Base-by-base conservation (phyloP, 2,329 filamentous ascomycete genomes). In the Aspergillus puulaauensis region DNA sequence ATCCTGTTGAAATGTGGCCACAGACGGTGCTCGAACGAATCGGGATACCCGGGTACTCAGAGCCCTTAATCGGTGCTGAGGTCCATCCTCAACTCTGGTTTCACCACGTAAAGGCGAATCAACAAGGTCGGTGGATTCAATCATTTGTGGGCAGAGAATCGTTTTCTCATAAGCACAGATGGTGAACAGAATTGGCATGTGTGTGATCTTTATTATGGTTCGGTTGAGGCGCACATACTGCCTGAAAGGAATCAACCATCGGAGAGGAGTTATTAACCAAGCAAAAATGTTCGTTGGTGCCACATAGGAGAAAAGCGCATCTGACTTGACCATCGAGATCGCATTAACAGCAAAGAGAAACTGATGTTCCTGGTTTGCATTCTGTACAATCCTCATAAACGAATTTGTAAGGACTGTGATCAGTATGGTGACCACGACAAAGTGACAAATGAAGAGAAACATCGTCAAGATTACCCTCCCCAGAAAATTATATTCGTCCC, bases 311-410 rank as follows among this genome's bases (percentile, higher is more conserved):
- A 98, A 98, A 0, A 97, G 80, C 0, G 92, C 90, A 72, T 98
- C 93, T n/a, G 95, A 96, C 74, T 97, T 98, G 64, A 97, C 93
- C 90, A 96, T 96, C 4, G 91, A 96, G 50, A 97, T 96, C 4
- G 93, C 96, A 70, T 97, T 98, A 73, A 98, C 92, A 0, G 93
- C 93, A 69, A 98, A 97, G 2, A 97, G 77, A 70, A 96, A 97
- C 63, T 88, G 86, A 66, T 97, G 93, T 75, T 97, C 93, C 72
- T 97, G 90, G 54, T 91, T 91, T 7, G 93, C 92, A 70, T 97
- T 97, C 52, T 91, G 91, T 2, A 95, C 91, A 70, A 97, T 93
- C 2, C 89, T 87, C 89, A 96, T 96, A 78, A 97, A 98, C 0
- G 91, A 96, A 70, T 97, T 97, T 5, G 93, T 96, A 61, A 98